These are phyloP conservation scores for Kondoa malvinella DNA, from an alignment of 768 basidiomycete species.

Conservation along the genomic window DNA sequence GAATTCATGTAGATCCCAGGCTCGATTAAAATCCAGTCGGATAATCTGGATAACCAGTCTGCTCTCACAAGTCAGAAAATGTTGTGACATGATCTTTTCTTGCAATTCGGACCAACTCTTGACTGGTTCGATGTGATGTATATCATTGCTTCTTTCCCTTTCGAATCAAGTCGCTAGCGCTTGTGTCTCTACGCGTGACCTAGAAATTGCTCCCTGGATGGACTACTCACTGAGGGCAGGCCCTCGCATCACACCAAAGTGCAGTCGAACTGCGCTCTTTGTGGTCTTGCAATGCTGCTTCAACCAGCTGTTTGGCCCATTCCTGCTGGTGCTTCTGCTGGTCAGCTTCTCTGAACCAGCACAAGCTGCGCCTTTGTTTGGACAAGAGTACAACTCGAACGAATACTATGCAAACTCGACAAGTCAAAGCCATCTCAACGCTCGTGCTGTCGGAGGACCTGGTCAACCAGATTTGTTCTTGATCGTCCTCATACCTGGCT, in stretches of 20 bases:
- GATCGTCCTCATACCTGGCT: neutral
- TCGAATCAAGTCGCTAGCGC: neutral
- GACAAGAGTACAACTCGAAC: neutral
- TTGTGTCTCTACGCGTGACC: neutral
- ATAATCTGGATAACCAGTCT: too few species aligned
- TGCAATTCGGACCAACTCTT: neutral
- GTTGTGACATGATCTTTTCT: neutral
- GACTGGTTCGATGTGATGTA: neutral
- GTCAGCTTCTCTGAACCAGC: neutral
- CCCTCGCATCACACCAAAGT: neutral
- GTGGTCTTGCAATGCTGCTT: neutral
- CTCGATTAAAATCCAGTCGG: neutral
- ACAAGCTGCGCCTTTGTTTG: neutral
- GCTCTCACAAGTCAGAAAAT: neutral
- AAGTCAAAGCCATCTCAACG: neutral
- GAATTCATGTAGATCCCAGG: neutral
- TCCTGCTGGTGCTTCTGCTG: neutral
- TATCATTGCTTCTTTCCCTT: neutral
- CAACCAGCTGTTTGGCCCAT: neutral
- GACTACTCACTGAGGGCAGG: neutral
- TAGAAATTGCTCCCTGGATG: neutral
- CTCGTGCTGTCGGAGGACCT: slow-evolving; percentile 2
- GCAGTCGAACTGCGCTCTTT: neutral
- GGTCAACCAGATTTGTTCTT: neutral
- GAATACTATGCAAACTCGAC: neutral